phyloP scores from a whole-genome alignment of 2,329 filamentous ascomycete species.

The Colletotrichum caudatum region DNA sequence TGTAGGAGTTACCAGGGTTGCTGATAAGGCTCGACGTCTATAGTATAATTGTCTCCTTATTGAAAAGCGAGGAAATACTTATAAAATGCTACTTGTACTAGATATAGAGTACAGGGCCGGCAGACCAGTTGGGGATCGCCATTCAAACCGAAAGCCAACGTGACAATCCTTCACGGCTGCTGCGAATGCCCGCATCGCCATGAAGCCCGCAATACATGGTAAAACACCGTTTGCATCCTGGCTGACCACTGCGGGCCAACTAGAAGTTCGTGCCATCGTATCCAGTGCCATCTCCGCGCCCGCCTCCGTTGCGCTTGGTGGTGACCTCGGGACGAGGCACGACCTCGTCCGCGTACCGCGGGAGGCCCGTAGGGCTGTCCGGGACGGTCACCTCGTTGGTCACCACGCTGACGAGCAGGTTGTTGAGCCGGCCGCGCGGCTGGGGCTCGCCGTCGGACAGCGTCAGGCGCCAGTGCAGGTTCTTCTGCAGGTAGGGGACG shows the following conservation, averaged over 20 bases:
- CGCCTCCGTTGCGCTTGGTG: conserved; percentile 24
- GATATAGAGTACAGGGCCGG: background rate
- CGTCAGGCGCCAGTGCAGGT: conserved; percentile 46
- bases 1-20: too few species aligned
- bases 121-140: too few species aligned
- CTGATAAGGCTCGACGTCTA: too few species aligned
- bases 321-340: conserved; percentile 22
- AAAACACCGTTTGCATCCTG: too few species aligned
- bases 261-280: conserved; percentile 16
- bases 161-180: background rate
- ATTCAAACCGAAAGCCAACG: background rate
- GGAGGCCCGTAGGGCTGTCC: conserved; percentile 14
- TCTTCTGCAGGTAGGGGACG: conserved; percentile 45
- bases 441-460: conserved; percentile 43
- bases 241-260: background rate
- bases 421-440: conserved; percentile 13
- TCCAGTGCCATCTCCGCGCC: conserved; percentile 29
- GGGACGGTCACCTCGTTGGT: conserved; percentile 34
- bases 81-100: too few species aligned
- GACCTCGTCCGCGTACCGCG: conserved; percentile 22
- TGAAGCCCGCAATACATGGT: background rate
- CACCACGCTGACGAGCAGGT: conserved; percentile 30
- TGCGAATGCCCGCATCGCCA: background rate
- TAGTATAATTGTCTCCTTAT: too few species aligned
- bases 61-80: too few species aligned